phyloP scores from a whole-genome alignment of 352 stramenopile species.

The Peronosclerospora sorghi region DNA sequence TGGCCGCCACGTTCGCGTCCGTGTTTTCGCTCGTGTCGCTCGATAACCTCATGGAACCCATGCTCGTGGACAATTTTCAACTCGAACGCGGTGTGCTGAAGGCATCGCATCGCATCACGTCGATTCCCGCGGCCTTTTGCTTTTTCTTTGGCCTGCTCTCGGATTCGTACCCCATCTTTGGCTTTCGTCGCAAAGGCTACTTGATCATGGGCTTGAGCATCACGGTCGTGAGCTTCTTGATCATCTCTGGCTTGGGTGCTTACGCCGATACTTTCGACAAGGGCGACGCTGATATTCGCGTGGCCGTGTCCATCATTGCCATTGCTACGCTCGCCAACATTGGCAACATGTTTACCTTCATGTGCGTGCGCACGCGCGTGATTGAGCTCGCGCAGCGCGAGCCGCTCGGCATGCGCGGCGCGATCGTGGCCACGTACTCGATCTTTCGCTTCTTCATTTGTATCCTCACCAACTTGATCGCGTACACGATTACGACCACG shows the following conservation, averaged over 20 bases:
- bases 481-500: too few relatives aligned
- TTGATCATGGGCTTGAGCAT: slow-evolving; percentile 42
- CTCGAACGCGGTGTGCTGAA: slow-evolving; percentile 12
- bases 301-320: slow-evolving; percentile 13
- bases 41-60: slow-evolving; percentile 11
- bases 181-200: slow-evolving; percentile 77
- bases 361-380: slow-evolving; percentile 28
- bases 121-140: slow-evolving; percentile 58
- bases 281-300: background rate
- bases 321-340: slow-evolving; percentile 15
- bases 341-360: slow-evolving; percentile 27
- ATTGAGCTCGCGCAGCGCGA: slow-evolving; percentile 37
- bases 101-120: slow-evolving; percentile 18
- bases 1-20: slow-evolving; percentile 34
- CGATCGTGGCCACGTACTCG: slow-evolving; percentile 32
- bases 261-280: slow-evolving; percentile 10
- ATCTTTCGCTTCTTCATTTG: slow-evolving; percentile 21
- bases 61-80: slow-evolving; percentile 23
- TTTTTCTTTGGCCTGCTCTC: slow-evolving; percentile 73
- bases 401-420: slow-evolving; percentile 19
- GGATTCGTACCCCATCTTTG: slow-evolving; percentile 68
- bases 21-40: slow-evolving; percentile 24
- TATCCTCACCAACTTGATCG: slow-evolving; percentile 25
- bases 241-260: slow-evolving; percentile 16
- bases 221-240: slow-evolving; percentile 19